Percentiles rank a stretch among this genome's conserved stretches.
Conservation (phyloP, 305 asterid species). For the Euphrasia arctica region DNA sequence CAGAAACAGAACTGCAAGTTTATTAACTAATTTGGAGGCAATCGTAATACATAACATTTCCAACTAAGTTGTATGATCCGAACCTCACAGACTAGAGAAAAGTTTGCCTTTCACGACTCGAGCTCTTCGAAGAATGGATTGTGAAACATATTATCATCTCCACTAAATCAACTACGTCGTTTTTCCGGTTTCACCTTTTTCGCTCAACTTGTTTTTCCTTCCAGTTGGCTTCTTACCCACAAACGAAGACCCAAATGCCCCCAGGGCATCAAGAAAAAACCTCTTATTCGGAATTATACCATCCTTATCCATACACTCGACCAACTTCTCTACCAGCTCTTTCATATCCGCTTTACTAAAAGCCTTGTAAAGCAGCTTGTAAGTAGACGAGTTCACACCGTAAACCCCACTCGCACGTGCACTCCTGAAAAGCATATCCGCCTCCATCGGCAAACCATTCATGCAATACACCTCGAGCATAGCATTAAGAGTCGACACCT, state of each 20-base stretch:
- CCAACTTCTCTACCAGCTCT: conserved; percentile 59
- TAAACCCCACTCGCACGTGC: conserved; percentile 37
- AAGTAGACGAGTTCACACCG: conserved; percentile 63
- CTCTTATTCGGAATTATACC: conserved; percentile 83
- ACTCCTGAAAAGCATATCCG: conserved; percentile 60
- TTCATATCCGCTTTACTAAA: conserved; percentile 82
- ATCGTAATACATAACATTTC: conserved; percentile 3
- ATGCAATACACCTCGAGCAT: conserved; percentile 87
- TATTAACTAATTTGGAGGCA: background rate
- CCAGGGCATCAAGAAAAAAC: conserved; percentile 84
- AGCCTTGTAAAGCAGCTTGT: conserved; percentile 80
- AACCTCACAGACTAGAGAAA: background rate
- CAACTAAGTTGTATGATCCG: background rate
- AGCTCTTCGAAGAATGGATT: background rate
- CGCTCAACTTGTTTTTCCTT: conserved; percentile 25
- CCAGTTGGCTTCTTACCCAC: conserved; percentile 35
- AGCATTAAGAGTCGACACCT: conserved; percentile 77
- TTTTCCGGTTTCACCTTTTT: conserved; percentile 23
- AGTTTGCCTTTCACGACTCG: no score
- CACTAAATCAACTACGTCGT: conserved; percentile 23
- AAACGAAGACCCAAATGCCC: conserved; percentile 56
- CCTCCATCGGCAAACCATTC: conserved; percentile 80
- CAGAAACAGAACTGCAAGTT: background rate
- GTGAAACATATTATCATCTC: conserved; percentile 12
- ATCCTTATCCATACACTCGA: conserved; percentile 67